Percentiles rank a stretch among this genome's conserved stretches.
Evolutionary conservation across 352 stramenopile species (phyloP).

Genomic region (Globisporangium iwayamae): DNA sequence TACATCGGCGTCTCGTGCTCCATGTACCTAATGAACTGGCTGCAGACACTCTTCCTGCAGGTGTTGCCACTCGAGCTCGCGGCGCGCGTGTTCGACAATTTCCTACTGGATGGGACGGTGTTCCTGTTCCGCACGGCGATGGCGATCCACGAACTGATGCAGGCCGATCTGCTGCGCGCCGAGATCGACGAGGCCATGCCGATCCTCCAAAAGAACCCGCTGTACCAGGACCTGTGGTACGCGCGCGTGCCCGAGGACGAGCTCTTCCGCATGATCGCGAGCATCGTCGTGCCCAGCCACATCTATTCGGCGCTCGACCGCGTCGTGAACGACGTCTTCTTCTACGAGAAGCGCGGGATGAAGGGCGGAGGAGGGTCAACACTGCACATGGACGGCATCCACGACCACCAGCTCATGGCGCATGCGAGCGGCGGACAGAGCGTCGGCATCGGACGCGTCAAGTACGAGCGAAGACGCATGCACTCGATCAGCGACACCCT

Average conservation of each 20-base stretch:
- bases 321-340: slow-evolving; percentile 83
- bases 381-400: slow-evolving; percentile 13
- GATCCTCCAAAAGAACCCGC: slow-evolving; percentile 61
- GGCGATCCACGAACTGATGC: slow-evolving; percentile 75
- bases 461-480: slow-evolving; percentile 65
- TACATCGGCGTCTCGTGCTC: slow-evolving; percentile 58
- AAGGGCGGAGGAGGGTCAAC: slow-evolving; percentile 6
- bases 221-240: slow-evolving; percentile 64
- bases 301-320: slow-evolving; percentile 69
- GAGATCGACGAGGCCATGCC: slow-evolving; percentile 79
- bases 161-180: slow-evolving; percentile 38
- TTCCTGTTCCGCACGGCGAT: slow-evolving; percentile 83
- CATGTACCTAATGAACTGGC: slow-evolving; percentile 89
- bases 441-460: slow-evolving; percentile 63
- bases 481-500: slow-evolving; percentile 75
- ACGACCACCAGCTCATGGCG: slow-evolving; percentile 24
- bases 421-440: slow-evolving; percentile 53
- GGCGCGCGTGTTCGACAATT: slow-evolving; percentile 77
- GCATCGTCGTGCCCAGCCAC: slow-evolving; percentile 60
- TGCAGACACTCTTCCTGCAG: slow-evolving; percentile 85
- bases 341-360: slow-evolving; percentile 64
- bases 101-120: slow-evolving; percentile 79
- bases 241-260: slow-evolving; percentile 56
- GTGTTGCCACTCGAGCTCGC: slow-evolving; percentile 77
- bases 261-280: slow-evolving; percentile 63